Evolutionary conservation across 495 filamentous ascomycete species (phyloP).

Genomic region (Penicillium cosmopolitanum): DNA sequence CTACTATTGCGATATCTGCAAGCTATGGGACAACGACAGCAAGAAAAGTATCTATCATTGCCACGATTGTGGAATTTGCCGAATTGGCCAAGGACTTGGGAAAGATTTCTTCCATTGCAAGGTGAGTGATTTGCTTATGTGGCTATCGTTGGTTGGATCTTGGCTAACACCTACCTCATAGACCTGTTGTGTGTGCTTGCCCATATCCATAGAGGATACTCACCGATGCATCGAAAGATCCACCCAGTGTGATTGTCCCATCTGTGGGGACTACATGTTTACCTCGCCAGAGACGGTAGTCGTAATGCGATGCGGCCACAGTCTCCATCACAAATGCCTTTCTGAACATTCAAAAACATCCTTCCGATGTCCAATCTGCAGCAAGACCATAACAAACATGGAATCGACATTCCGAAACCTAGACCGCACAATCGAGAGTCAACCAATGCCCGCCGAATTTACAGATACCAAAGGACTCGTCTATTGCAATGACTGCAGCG

Average conservation of each 20-base stretch:
- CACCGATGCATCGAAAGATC: constrained; percentile 95
- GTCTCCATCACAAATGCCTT: constrained; percentile 88
- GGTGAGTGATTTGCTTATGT: constrained; percentile 50
- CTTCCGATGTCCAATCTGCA: constrained; percentile 95
- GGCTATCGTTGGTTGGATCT: neutral
- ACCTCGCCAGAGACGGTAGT: constrained; percentile 87
- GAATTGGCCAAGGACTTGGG: constrained; percentile 86
- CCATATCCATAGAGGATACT: constrained; percentile 74
- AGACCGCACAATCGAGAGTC: constrained; percentile 78
- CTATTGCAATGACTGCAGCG: constrained; percentile 92
- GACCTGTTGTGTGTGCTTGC: constrained; percentile 91
- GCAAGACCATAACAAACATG: constrained; percentile 93
- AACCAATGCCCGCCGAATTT: constrained; percentile 91
- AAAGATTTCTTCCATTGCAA: constrained; percentile 99
- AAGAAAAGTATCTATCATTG: constrained; percentile 97
- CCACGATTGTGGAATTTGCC: constrained; percentile 92
- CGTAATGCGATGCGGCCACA: constrained; percentile 95
- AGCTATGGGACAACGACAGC: constrained; percentile 93
- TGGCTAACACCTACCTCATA: constrained; percentile 37
- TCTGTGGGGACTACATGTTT: constrained; percentile 97
- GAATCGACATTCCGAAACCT: constrained; percentile 90
- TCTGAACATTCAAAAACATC: constrained; percentile 80
- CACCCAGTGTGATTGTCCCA: constrained; percentile 96
- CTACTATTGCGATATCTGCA: constrained; percentile 94
- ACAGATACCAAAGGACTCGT: constrained; percentile 77